Conservation (phyloP, 1,284 basidiomycete species). For the Schizophyllum amplum region DNA sequence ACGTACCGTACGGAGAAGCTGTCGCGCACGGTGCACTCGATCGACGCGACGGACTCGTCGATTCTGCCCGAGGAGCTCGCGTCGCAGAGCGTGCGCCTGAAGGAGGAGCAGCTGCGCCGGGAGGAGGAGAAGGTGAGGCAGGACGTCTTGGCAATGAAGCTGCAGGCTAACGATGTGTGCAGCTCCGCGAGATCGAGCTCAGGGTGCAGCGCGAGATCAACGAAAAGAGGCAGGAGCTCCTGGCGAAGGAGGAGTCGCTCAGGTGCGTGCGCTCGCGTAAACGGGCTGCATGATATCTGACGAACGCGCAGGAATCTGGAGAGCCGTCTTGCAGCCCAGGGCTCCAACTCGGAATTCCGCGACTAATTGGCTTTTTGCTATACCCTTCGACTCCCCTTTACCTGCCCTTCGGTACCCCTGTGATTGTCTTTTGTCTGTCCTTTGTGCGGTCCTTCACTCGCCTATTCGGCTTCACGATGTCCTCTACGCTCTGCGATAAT, state of each 20-base stretch:
- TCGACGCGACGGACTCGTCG: conserved; percentile 76
- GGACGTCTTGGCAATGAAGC: conserved; percentile 11
- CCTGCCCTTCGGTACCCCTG: conserved; percentile 12
- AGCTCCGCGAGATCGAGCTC: conserved; percentile 92
- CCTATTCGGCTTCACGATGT: background rate
- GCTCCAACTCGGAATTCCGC: conserved; percentile 57
- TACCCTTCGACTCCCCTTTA: conserved; percentile 6
- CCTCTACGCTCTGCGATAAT: conserved; percentile 7
- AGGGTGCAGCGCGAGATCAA: conserved; percentile 98
- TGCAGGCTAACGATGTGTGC: conserved; percentile 27
- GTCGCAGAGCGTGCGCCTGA: conserved; percentile 92
- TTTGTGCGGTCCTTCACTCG: background rate
- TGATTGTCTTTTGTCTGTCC: conserved; percentile 7
- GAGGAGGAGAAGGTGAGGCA: conserved; percentile 85
- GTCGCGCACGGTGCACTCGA: conserved; percentile 85
- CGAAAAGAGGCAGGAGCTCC: conserved; percentile 95
- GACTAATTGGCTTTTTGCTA: conserved; percentile 25
- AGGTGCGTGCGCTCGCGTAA: conserved; percentile 33
- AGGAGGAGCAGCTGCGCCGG: conserved; percentile 96
- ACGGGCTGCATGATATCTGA: background rate
- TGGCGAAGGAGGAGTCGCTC: conserved; percentile 89
- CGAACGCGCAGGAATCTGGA: conserved; percentile 65
- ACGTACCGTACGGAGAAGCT: conserved; percentile 99
- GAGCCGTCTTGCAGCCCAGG: conserved; percentile 82
- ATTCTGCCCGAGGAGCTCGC: conserved; percentile 95